Conservation (phyloP, 805 yeast species). For the Kurtzmaniella cleridarum region DNA sequence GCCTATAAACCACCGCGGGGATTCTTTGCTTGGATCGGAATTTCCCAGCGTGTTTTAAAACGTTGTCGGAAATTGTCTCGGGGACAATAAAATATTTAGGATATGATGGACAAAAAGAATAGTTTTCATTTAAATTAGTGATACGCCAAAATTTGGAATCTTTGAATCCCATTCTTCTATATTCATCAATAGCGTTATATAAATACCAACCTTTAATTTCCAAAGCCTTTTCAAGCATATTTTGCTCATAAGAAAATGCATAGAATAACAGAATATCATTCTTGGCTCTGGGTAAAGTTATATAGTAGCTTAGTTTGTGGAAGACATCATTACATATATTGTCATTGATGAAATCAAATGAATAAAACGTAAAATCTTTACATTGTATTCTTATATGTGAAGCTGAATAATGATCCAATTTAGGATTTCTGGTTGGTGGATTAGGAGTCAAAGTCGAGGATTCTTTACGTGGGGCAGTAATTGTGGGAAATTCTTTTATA, state of each 20-base stretch:
- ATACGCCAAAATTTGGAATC: slow-evolving; percentile 56
- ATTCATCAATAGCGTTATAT: slow-evolving; percentile 61
- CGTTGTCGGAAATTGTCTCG: slow-evolving; percentile 69
- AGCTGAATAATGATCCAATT: slow-evolving; percentile 32
- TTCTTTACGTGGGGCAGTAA: background rate
- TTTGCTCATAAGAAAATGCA: slow-evolving; percentile 79
- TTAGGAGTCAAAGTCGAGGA: background rate
- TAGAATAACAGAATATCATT: slow-evolving; percentile 47
- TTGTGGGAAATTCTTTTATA: slow-evolving; percentile 6
- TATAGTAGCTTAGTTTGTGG: slow-evolving; percentile 60
- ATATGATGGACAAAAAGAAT: slow-evolving; percentile 68
- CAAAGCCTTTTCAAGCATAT: slow-evolving; percentile 55
- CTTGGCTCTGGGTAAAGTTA: slow-evolving; percentile 51
- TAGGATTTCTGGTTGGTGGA: background rate
- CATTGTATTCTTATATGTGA: slow-evolving; percentile 69
- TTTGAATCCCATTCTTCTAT: slow-evolving; percentile 63
- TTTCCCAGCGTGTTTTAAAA: slow-evolving; percentile 75
- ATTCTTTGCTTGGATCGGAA: slow-evolving; percentile 82
- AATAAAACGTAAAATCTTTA: slow-evolving; percentile 77
- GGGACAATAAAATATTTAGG: slow-evolving; percentile 72
- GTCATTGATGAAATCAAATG: slow-evolving; percentile 66
- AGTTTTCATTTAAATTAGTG: slow-evolving; percentile 57
- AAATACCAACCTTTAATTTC: slow-evolving; percentile 61
- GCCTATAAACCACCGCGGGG: slow-evolving; percentile 77
- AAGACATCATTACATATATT: slow-evolving; percentile 62